A percentile compares a stretch with the other conserved stretches of the same genome.
These are phyloP conservation scores for Fusarium virguliforme DNA, from an alignment of 2,329 filamentous ascomycete species.

Conservation along the genomic window DNA sequence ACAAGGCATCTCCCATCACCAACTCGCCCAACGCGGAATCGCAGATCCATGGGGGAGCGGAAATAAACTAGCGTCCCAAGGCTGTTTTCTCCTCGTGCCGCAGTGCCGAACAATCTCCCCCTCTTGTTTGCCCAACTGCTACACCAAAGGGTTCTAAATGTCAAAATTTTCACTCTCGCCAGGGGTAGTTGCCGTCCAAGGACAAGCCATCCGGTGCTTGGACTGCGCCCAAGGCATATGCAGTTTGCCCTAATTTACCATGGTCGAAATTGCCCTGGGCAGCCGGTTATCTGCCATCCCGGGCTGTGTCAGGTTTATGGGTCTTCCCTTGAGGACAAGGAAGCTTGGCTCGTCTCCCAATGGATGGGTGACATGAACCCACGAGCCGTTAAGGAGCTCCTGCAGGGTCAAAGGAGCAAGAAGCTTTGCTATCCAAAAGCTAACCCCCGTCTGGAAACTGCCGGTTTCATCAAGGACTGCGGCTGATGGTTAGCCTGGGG, in stretches of 20 bases:
- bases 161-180: neutral
- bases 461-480: conserved; percentile 16
- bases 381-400: neutral
- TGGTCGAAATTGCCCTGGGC: conserved; percentile 1
- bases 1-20: conserved; percentile 4
- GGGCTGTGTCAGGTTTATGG: conserved; percentile 34
- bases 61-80: neutral
- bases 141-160: neutral
- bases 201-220: conserved; percentile 20
- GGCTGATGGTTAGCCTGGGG: conserved; percentile 20
- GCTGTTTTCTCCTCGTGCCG: neutral
- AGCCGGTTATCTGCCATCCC: conserved; percentile 5
- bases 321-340: neutral
- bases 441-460: conserved; percentile 5
- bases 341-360: neutral
- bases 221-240: conserved; percentile 10
- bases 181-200: neutral
- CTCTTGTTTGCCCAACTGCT: neutral
- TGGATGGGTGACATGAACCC: conserved; percentile 1
- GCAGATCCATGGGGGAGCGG: neutral
- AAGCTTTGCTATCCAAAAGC: neutral
- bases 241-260: conserved; percentile 9
- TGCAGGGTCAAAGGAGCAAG: conserved; percentile 5
- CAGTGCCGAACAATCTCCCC: conserved; percentile 4
- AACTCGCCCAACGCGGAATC: neutral